Conservation (phyloP, 2,329 filamentous ascomycete species). For the Aureobasidium sp. region DNA sequence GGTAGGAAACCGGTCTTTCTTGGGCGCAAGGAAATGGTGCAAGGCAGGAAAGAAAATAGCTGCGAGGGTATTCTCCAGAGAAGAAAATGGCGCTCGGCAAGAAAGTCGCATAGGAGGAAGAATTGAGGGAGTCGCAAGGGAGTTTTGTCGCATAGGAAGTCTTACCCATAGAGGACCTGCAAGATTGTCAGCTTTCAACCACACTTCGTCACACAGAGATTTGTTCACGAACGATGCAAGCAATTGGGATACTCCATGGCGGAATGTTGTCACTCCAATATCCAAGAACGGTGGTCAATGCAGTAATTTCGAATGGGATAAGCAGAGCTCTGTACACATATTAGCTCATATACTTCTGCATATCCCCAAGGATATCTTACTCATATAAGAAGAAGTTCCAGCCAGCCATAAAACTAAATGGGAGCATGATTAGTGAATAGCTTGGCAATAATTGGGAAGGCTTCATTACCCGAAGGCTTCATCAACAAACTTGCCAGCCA, state of each 20-base stretch:
- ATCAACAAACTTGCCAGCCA: constrained; percentile 56
- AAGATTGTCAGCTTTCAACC: background rate
- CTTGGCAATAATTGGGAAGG: no score
- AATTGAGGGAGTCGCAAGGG: background rate
- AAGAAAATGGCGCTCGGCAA: constrained; percentile 5
- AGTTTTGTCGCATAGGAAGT: background rate
- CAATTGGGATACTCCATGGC: constrained; percentile 26
- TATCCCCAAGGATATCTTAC: constrained; percentile 17
- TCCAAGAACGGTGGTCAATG: constrained; percentile 31
- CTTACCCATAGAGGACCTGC: constrained; percentile 12
- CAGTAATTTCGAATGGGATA: constrained; percentile 44
- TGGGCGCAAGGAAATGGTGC: constrained; percentile 9
- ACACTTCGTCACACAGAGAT: background rate
- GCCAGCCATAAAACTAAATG: constrained; percentile 42
- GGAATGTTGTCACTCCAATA: constrained; percentile 37
- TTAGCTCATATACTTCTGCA: no score
- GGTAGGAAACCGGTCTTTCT: background rate
- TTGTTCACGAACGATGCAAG: constrained; percentile 4
- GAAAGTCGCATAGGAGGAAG: constrained; percentile 8
- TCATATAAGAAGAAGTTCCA: constrained; percentile 47
- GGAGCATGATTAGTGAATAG: no score
- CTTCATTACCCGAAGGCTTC: constrained; percentile 40
- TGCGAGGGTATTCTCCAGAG: background rate
- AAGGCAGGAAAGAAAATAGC: background rate
- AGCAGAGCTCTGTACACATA: constrained; percentile 24